Base-by-base conservation (phyloP, 164 flowering plant species). In the Liriodendron chinense region DNA sequence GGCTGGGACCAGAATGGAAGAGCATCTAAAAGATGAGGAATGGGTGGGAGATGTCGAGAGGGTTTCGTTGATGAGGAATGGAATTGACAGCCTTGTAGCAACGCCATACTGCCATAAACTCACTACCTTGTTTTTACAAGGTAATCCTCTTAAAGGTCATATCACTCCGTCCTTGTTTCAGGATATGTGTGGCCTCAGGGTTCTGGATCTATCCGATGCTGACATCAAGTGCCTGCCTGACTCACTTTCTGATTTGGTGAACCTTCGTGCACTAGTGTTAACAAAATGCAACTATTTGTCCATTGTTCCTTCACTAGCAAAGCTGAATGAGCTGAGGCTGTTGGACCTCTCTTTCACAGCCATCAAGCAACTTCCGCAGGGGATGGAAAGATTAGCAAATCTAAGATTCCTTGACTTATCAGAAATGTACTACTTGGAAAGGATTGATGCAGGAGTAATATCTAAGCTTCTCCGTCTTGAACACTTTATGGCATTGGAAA, bases 221-320 rank as follows among this genome's bases (percentile, higher is more conserved):
- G 1, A 5, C 7, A 34, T 68, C 21, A 18, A 16, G 47, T 68
- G 28, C 18, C 22, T 68, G 9, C 50, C 70, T 12, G 6, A 65
- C 16, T 34, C 70, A 28, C 21, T 68, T 68, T 68, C 70, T 25
- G 23, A 14, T 34, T 68, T 68, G 48, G 70, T 26, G 47, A 68
- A 34, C 47, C 48, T 68, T 9, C 23, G 50, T 34, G 13, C 47
- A 20, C 28, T 23, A n/a, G 14, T 68, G 16, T 48, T 68, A 10
- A 1, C 8, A 14, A 3, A 28, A 16, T 26, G 48, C 48, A 3
- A 20, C 25, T 9, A 34, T 4, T 68, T 68, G 26, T 26, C 25
- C 13, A 9, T 0, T 26, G 9, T 34, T 3, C 47, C 70, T 68
- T 68, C 70, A 25, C 50, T 68, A 13, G 43, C 47, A 68, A 68